phyloP scores from a whole-genome alignment of 139 green algal species.

The Auxenochlorella pyrenoidosa region DNA sequence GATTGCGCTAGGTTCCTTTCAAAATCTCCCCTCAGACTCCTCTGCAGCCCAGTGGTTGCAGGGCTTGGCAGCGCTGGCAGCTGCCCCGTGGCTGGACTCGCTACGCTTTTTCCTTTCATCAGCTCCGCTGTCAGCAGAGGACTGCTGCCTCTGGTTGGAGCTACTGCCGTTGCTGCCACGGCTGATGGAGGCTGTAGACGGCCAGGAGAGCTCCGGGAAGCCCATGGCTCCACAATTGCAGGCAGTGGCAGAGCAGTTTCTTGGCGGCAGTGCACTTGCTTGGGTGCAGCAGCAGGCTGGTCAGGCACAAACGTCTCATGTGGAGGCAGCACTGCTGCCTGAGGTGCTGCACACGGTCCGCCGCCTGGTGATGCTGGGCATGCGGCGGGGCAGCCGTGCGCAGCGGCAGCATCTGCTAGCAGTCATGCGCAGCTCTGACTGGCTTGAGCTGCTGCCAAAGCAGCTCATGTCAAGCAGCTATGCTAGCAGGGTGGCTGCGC shows the following conservation, averaged over 20 bases:
- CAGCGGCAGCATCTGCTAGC: background rate
- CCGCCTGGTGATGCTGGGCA: background rate
- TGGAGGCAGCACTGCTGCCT: slow-evolving; percentile 5
- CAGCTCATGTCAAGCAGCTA: slow-evolving; percentile 3
- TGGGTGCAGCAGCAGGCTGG: background rate
- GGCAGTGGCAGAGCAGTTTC: slow-evolving; percentile 4
- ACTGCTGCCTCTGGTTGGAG: slow-evolving; percentile 6
- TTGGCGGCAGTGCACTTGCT: background rate
- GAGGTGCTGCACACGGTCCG: slow-evolving; percentile 1
- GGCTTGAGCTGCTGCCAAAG: background rate
- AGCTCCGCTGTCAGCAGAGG: background rate
- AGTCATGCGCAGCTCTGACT: background rate
- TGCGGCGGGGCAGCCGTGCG: too few species aligned
- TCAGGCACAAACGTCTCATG: background rate
- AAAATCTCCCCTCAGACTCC: background rate
- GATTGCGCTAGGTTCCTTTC: too few species aligned
- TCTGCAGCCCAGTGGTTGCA: background rate
- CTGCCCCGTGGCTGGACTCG: background rate
- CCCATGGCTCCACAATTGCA: background rate
- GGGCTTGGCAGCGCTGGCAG: background rate
- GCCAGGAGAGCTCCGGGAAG: background rate
- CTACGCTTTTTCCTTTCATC: background rate
- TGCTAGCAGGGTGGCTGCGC: background rate
- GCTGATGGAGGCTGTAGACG: background rate
- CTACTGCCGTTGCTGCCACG: slow-evolving; percentile 22